Base-by-base conservation (phyloP, 2,329 filamentous ascomycete species). In the Cladobotryum mycophilum region DNA sequence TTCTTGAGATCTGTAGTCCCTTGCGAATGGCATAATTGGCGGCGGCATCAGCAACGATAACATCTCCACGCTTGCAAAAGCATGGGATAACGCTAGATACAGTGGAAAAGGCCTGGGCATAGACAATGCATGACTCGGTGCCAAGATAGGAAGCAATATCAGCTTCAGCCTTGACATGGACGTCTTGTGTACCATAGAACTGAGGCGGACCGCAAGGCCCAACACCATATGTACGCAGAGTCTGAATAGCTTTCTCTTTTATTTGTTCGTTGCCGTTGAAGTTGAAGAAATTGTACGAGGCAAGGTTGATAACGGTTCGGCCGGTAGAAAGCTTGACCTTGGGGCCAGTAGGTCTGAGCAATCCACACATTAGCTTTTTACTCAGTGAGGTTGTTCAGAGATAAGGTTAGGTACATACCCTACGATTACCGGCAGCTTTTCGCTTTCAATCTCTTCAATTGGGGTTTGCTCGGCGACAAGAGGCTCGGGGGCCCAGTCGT, bases 111-210 rank as follows among this genome's bases (percentile, higher is more conserved):
- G 91, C 86, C 66, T 99, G 93, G 1, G 93, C 88, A 64, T 99
- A 99, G 53, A 99, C 84, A 59, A 99, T 97, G 64, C 89, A 95
- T 33, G 86, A 85, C 49, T 91, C 84, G 1, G 88, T 89, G 20
- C 93, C 93, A 22, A 99, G 72, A 65, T 92, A 95, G 7, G 88
- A 80, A n/a, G 93, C 89, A 64, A 99, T 90, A 66, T 97, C 92
- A 50, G 88, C 82, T 70, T 99, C 93, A 14, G 89, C 90, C 74
- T 95, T 92, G 82, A 96, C 92, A 70, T 97, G 93, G 41, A 97
- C 91, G 70, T 99, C 93, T 67, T 97, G 92, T 33, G 90, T 99
- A 57, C 91, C 93, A 72, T 99, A 99, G 73, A 99, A 99, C 57
- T 95, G 91, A 5, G 93, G 93, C 15, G 93, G 93, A 17, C 93